Conservation (phyloP, 2,329 filamentous ascomycete genomes). For the Cercospora zeina region DNA sequence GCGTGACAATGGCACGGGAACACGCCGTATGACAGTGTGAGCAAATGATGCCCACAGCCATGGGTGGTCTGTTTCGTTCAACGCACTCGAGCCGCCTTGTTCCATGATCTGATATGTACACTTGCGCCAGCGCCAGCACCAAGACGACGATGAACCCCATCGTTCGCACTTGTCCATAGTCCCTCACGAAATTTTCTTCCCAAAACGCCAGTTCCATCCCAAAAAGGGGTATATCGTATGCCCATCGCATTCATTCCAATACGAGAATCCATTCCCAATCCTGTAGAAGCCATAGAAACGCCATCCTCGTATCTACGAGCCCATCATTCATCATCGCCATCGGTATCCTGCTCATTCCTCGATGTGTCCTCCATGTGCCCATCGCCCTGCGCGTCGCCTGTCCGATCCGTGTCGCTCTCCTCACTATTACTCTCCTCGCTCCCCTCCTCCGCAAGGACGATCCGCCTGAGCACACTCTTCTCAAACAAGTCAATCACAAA, state of each 20-base stretch:
- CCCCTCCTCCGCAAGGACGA: slow-evolving; percentile 74
- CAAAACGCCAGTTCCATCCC: neutral
- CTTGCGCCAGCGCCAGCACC: neutral
- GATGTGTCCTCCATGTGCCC: neutral
- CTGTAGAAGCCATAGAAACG: neutral
- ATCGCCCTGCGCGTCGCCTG: neutral
- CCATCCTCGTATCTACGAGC: neutral
- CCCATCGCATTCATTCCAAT: neutral
- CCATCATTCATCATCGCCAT: neutral
- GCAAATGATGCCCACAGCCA: too few species aligned
- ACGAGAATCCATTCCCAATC: neutral
- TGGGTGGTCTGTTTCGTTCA: too few species aligned
- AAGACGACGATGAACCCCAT: too few species aligned
- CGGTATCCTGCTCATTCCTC: neutral
- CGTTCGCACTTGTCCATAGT: too few species aligned
- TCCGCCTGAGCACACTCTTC: slow-evolving; percentile 77
- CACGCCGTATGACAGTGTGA: too few species aligned
- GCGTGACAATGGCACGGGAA: too few species aligned
- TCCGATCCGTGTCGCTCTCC: slow-evolving; percentile 32
- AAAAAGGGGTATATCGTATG: neutral
- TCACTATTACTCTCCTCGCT: slow-evolving; percentile 42
- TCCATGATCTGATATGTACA: neutral
- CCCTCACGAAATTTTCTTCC: too few species aligned
- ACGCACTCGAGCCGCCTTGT: too few species aligned
- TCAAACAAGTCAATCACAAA: slow-evolving; percentile 95